Percentiles rank a stretch among this genome's conserved stretches.
These are phyloP conservation scores for Leucocoprinus birnbaumii DNA, from an alignment of 768 basidiomycete genomes.

Conservation along the genomic window DNA sequence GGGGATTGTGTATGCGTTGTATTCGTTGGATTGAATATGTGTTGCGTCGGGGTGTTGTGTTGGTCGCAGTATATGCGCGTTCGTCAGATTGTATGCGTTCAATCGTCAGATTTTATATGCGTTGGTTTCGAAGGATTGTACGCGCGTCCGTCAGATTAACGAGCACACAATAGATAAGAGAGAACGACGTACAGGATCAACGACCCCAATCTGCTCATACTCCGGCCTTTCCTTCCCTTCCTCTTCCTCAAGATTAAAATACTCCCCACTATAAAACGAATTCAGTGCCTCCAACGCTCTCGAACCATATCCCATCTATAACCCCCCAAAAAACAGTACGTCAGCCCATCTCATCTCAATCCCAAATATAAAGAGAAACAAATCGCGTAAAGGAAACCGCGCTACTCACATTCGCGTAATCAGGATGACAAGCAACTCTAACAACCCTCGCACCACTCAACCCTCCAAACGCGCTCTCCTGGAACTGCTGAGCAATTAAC, in stretches of 20 bases:
- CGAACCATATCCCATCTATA: slow-evolving; percentile 96
- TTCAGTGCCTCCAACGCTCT: slow-evolving; percentile 85
- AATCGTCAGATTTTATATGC: no score
- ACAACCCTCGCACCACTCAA: slow-evolving; percentile 91
- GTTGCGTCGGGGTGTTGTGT: no score
- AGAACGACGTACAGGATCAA: slow-evolving; percentile 38
- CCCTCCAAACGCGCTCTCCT: slow-evolving; percentile 90
- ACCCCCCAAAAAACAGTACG: not conserved
- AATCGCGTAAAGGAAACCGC: no score
- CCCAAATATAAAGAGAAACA: no score
- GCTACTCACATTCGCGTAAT: slow-evolving; percentile 78
- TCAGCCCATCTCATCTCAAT: no score
- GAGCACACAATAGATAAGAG: not conserved
- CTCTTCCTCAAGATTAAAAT: slow-evolving; percentile 86
- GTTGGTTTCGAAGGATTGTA: no score
- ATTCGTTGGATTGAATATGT: no score
- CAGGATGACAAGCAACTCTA: slow-evolving; percentile 92
- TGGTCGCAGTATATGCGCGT: no score
- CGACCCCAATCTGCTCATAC: slow-evolving; percentile 57
- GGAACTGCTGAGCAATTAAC: slow-evolving; percentile 92
- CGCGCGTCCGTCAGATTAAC: no score
- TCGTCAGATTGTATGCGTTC: no score
- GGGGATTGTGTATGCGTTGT: no score
- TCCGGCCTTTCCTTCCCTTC: slow-evolving; percentile 43
- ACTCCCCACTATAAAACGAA: slow-evolving; percentile 90